Conservation (phyloP, 768 basidiomycete species). For the Mycena haematopus region DNA sequence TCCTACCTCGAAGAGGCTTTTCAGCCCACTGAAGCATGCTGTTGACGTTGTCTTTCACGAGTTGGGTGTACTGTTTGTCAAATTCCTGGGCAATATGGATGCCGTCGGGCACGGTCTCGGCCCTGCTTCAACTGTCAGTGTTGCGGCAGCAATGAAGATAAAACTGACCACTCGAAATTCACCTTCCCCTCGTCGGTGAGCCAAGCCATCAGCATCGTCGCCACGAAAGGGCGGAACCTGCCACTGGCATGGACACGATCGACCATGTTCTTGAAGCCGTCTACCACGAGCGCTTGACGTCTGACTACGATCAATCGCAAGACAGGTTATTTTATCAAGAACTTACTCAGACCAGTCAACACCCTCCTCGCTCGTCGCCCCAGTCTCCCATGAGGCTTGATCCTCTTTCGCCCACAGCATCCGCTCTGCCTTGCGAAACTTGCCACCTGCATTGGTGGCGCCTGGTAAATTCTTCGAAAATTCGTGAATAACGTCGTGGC, state of each 20-base stretch:
- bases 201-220: conserved; percentile 13
- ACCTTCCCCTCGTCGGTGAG: neutral
- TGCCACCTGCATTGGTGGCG: too few species aligned
- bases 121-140: neutral
- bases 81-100: neutral
- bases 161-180: neutral
- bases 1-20: neutral
- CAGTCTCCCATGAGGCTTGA: too few species aligned
- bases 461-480: too few species aligned
- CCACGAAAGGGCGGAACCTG: conserved; percentile 15
- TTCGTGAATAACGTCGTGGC: neutral
- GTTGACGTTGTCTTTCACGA: neutral
- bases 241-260: neutral
- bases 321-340: too few species aligned
- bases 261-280: conserved; percentile 11
- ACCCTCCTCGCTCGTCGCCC: too few species aligned
- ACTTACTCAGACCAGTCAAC: too few species aligned
- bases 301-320: conserved; percentile 3
- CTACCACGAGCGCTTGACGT: conserved; percentile 7
- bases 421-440: too few species aligned
- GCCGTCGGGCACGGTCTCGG: neutral
- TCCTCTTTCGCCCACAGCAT: too few species aligned
- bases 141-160: too few species aligned
- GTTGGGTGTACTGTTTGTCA: neutral
- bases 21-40: neutral